phyloP scores from a whole-genome alignment of 805 yeast genomes.

The Jamesozyma rosinii region DNA sequence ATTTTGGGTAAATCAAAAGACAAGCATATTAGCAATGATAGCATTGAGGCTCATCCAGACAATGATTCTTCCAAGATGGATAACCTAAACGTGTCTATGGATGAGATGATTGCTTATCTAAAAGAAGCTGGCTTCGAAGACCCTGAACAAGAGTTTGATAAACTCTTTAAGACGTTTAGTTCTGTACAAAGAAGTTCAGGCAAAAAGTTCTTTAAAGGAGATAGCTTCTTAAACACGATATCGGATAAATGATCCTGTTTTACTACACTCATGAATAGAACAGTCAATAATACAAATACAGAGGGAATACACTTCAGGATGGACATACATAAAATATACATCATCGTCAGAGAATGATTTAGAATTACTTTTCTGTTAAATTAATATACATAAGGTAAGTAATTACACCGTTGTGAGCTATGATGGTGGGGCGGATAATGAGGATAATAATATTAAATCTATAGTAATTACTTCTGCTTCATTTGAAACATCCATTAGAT shows the following conservation, averaged over 20 bases:
- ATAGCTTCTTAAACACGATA: conserved; percentile 50
- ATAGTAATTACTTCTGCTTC: background rate
- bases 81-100: conserved; percentile 40
- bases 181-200: conserved; percentile 48
- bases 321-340: no score
- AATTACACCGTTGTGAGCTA: background rate
- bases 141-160: conserved; percentile 37
- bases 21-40: background rate
- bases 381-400: background rate
- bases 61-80: conserved; percentile 3
- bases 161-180: conserved; percentile 46
- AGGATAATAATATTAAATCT: background rate
- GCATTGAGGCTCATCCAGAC: background rate
- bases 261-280: background rate
- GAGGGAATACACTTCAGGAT: no score
- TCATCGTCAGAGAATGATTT: no score
- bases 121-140: conserved; percentile 36
- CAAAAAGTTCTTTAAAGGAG: conserved; percentile 48
- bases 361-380: background rate
- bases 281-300: no score
- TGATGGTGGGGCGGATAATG: background rate
- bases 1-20: conserved; percentile 31
- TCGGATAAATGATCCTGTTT: conserved; percentile 12
- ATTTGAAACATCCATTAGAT: background rate
- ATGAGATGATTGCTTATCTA: conserved; percentile 42